Percentiles rank a stretch among this genome's conserved stretches.
phyloP scores from a whole-genome alignment of 31 red algal genomes.

The Endocladia muricata region DNA sequence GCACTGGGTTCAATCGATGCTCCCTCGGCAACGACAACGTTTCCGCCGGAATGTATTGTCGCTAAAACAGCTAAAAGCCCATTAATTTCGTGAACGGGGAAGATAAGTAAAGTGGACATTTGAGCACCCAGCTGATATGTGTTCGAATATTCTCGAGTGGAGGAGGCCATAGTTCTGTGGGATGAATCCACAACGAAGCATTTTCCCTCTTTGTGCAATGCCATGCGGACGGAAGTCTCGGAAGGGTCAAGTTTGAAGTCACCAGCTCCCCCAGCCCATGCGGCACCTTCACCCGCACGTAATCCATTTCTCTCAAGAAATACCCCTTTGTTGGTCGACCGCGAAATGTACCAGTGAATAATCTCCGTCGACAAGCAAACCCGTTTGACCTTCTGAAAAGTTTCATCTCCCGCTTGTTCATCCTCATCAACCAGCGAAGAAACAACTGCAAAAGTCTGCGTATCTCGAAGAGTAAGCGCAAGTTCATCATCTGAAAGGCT shows the following conservation, averaged over 20 bases:
- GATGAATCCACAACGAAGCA: constrained; percentile 28
- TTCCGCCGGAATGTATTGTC: constrained; percentile 60
- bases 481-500: constrained; percentile 21
- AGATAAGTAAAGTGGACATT: constrained; percentile 27
- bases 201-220: constrained; percentile 3
- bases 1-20: background rate
- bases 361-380: constrained; percentile 19
- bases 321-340: constrained; percentile 57
- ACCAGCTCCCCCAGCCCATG: constrained; percentile 63
- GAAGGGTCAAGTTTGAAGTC: constrained; percentile 62
- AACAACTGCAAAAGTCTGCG: constrained; percentile 36
- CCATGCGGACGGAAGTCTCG: constrained; percentile 39
- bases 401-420: constrained; percentile 5
- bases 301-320: constrained; percentile 38
- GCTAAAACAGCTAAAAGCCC: constrained; percentile 41
- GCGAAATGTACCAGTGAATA: constrained; percentile 57
- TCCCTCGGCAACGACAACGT: constrained; percentile 31
- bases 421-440: constrained; percentile 34
- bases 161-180: constrained; percentile 38
- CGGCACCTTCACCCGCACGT: constrained; percentile 39
- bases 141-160: constrained; percentile 29
- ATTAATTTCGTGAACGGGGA: constrained; percentile 31
- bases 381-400: constrained; percentile 18
- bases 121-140: constrained; percentile 38
- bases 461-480: background rate